These are phyloP conservation scores for Pseudogymnoascus sp. DNA, from an alignment of 2,329 filamentous ascomycete species.

Conservation along the genomic window DNA sequence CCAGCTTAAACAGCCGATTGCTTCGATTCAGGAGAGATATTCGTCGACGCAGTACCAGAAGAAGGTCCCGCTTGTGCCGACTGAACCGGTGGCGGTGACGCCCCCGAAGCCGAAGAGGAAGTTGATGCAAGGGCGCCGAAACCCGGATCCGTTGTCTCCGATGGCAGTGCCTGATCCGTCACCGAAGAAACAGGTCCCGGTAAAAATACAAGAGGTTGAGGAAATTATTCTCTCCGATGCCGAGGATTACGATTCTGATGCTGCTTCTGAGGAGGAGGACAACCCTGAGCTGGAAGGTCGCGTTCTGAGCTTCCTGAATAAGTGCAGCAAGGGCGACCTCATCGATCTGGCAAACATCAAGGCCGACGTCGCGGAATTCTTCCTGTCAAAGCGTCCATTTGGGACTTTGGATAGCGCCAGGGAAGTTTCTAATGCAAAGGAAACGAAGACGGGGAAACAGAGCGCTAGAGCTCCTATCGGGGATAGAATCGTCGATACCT, in stretches of 20 bases:
- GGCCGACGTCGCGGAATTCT: constrained; percentile 57
- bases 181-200: constrained; percentile 19
- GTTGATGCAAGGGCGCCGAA: constrained; percentile 27
- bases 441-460: constrained; percentile 43
- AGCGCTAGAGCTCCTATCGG: constrained; percentile 46
- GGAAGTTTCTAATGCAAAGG: constrained; percentile 48
- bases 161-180: constrained; percentile 16
- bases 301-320: constrained; percentile 77
- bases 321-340: constrained; percentile 65
- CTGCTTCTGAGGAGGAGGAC: constrained; percentile 28
- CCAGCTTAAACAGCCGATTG: constrained; percentile 45
- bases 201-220: constrained; percentile 9
- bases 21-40: constrained; percentile 53
- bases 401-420: constrained; percentile 56
- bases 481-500: constrained; percentile 59
- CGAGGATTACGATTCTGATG: constrained; percentile 26
- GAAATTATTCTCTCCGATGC: constrained; percentile 18
- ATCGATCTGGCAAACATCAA: constrained; percentile 74
- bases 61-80: constrained; percentile 12
- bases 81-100: constrained; percentile 12
- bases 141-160: constrained; percentile 21
- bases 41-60: constrained; percentile 37
- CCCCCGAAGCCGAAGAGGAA: constrained; percentile 27
- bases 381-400: constrained; percentile 73
- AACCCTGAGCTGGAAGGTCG: constrained; percentile 41